A percentile compares a stretch with the other conserved stretches of the same genome.
Conservation (phyloP, 2,329 filamentous ascomycete genomes). For the Alternaria burnsii region DNA sequence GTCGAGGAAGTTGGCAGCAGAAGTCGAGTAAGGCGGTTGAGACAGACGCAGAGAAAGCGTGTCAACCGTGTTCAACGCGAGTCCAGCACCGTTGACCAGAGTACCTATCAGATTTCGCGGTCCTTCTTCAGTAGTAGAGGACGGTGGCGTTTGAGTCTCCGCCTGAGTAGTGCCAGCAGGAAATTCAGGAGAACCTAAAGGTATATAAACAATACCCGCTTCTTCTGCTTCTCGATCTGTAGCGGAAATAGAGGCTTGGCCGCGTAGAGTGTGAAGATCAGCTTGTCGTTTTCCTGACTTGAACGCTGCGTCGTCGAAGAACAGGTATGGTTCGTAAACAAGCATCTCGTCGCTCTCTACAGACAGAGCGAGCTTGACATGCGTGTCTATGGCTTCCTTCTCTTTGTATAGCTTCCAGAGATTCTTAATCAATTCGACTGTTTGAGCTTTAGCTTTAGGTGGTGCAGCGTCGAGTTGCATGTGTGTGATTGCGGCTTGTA, state of each 20-base stretch:
- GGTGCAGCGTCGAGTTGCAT: constrained; percentile 62
- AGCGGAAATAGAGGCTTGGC: constrained; percentile 60
- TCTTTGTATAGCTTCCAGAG: constrained; percentile 68
- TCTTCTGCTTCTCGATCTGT: constrained; percentile 70
- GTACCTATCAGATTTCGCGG: constrained; percentile 74
- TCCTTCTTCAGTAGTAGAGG: constrained; percentile 27
- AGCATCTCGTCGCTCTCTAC: constrained; percentile 54
- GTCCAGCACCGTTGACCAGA: constrained; percentile 85
- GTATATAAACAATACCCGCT: constrained; percentile 82
- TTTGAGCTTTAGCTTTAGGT: constrained; percentile 54
- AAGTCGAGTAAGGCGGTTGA: constrained; percentile 39
- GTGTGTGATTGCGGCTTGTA: constrained; percentile 59
- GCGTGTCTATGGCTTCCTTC: constrained; percentile 71
- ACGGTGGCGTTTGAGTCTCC: constrained; percentile 14
- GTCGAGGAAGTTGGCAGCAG: constrained; percentile 81
- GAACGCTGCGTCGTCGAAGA: constrained; percentile 76
- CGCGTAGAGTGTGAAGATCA: constrained; percentile 67
- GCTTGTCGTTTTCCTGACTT: constrained; percentile 68
- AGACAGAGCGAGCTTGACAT: constrained; percentile 58
- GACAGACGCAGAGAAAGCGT: constrained; percentile 72
- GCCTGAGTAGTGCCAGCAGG: constrained; percentile 1
- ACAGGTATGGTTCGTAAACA: constrained; percentile 65
- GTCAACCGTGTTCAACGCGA: constrained; percentile 92
- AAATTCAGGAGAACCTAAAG: constrained; percentile 50
- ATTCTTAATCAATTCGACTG: constrained; percentile 60